phyloP scores from a whole-genome alignment of 768 basidiomycete species.

The Clitopilus passeckerianus region DNA sequence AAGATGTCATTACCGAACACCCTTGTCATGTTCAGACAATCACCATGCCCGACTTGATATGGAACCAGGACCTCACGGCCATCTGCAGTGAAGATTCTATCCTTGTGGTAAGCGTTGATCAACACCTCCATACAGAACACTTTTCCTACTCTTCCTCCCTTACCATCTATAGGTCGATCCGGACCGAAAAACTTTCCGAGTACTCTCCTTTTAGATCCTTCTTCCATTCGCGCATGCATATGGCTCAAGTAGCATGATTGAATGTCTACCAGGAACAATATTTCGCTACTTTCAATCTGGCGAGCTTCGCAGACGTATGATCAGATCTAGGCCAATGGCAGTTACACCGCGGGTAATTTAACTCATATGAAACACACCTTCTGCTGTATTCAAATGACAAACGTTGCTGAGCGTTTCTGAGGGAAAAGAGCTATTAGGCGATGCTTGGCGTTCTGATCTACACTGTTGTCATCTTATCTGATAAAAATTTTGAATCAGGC shows the following conservation, averaged over 20 bases:
- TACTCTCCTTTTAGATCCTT: not conserved
- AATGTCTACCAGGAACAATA: no score
- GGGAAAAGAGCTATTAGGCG: conserved; percentile 24
- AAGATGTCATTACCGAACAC: conserved; percentile 36
- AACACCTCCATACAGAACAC: no score
- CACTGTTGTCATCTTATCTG: conserved; percentile 20
- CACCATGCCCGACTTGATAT: conserved; percentile 14
- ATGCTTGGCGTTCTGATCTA: not conserved
- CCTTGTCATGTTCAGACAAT: conserved; percentile 37
- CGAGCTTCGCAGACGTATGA: not conserved
- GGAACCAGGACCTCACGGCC: conserved; percentile 19
- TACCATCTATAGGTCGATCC: not conserved
- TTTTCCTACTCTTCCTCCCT: not conserved
- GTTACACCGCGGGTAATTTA: not conserved
- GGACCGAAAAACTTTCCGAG: not conserved
- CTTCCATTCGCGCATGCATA: not conserved
- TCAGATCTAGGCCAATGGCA: not conserved
- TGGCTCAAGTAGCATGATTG: no score
- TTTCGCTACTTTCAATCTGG: no score
- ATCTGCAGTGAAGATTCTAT: conserved; percentile 58
- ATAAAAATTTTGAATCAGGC: conserved; percentile 15
- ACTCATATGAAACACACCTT: not conserved
- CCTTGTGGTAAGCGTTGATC: conserved; percentile 17
- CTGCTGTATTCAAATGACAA: not conserved
- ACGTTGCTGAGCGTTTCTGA: conserved; percentile 5